These are phyloP conservation scores for Phytophthora vignae DNA, from an alignment of 352 stramenopile genomes.

Conservation along the genomic window DNA sequence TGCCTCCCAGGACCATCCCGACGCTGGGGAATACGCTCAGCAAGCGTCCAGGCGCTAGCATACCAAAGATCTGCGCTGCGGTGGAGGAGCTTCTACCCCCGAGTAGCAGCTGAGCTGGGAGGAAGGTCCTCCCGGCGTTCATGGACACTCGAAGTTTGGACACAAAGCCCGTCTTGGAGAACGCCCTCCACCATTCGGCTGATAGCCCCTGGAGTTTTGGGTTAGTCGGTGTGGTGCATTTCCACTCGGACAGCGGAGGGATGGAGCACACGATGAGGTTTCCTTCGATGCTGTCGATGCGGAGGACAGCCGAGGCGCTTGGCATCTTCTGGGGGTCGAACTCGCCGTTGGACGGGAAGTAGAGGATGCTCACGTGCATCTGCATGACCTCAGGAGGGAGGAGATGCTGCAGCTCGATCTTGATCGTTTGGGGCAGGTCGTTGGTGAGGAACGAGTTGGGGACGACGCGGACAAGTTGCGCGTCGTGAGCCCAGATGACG, in stretches of 20 bases:
- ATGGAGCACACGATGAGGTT: slow-evolving; percentile 48
- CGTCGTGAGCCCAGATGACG: slow-evolving; percentile 58
- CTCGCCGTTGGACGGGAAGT: slow-evolving; percentile 7
- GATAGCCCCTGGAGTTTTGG: slow-evolving; percentile 14
- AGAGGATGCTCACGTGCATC: slow-evolving; percentile 25
- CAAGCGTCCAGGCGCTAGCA: slow-evolving; percentile 41
- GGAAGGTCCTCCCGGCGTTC: slow-evolving; percentile 48
- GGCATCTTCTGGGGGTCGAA: slow-evolving; percentile 11
- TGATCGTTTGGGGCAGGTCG: slow-evolving; percentile 47
- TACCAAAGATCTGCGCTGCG: slow-evolving; percentile 34
- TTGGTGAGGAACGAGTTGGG: slow-evolving; percentile 67
- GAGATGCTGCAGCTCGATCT: slow-evolving; percentile 47
- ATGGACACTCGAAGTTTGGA: slow-evolving; percentile 57
- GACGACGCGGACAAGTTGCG: slow-evolving; percentile 38
- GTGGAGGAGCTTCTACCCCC: slow-evolving; percentile 11
- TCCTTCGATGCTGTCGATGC: slow-evolving; percentile 30
- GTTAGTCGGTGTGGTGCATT: slow-evolving; percentile 15
- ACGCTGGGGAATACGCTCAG: slow-evolving; percentile 47
- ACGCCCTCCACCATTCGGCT: slow-evolving; percentile 48
- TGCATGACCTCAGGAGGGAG: slow-evolving; percentile 26
- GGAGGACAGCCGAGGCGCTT: slow-evolving; percentile 29
- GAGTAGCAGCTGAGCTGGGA: slow-evolving; percentile 30
- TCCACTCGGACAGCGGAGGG: slow-evolving; percentile 52
- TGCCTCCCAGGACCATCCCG: slow-evolving; percentile 52
- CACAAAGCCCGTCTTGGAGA: slow-evolving; percentile 41